Percentiles rank a stretch among this genome's conserved stretches.
Conservation (phyloP, 805 yeast genomes). For the Candida multigemmis region DNA sequence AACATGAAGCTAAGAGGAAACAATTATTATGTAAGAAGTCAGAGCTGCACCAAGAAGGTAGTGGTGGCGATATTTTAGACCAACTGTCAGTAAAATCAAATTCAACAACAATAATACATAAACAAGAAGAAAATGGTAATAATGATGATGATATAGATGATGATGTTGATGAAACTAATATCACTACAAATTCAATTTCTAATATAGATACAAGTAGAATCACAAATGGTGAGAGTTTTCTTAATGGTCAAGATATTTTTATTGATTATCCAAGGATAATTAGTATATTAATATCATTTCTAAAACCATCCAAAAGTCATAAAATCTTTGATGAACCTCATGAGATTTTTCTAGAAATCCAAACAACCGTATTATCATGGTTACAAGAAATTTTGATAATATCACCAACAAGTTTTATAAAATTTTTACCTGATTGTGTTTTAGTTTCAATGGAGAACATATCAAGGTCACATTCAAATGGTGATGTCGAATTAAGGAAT, state of each 20-base stretch:
- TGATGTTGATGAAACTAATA: constrained; percentile 38
- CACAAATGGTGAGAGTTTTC: constrained; percentile 15
- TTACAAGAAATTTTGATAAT: constrained; percentile 61
- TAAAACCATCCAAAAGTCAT: constrained; percentile 39
- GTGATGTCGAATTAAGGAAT: constrained; percentile 27
- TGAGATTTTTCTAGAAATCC: constrained; percentile 48
- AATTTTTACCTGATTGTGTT: constrained; percentile 66
- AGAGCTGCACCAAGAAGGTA: constrained; percentile 1
- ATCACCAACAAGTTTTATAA: constrained; percentile 67
- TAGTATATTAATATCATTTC: constrained; percentile 70
- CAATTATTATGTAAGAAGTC: constrained; percentile 9
- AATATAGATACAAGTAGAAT: too few species aligned
- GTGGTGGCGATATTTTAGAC: constrained; percentile 6
- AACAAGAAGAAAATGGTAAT: constrained; percentile 3
- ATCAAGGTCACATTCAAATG: constrained; percentile 24
- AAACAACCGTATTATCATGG: constrained; percentile 77
- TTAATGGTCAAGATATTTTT: constrained; percentile 61
- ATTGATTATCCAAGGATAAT: constrained; percentile 75
- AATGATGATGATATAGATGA: constrained; percentile 10
- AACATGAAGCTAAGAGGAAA: constrained; percentile 34
- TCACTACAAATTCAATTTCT: too few species aligned
- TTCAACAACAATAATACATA: constrained; percentile 15
- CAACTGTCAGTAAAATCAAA: constrained; percentile 15
- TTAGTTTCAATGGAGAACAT: constrained; percentile 48
- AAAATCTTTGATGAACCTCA: constrained; percentile 20